Evolutionary conservation across 83 land plant genomes (phyloP), one percentile per base, ranked within the genome.

Genomic region (Picea mariana): DNA sequence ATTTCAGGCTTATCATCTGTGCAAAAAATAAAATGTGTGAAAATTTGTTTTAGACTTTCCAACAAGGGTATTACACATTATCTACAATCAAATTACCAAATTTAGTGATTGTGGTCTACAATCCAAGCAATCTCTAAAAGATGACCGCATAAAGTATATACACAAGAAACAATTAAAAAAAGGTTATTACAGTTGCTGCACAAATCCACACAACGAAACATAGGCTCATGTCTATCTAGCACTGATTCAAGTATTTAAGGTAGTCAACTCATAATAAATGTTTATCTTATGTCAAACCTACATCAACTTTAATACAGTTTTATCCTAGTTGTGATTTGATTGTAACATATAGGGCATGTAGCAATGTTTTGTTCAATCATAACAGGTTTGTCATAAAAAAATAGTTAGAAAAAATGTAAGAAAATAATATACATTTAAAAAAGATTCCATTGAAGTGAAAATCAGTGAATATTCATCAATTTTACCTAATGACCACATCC

Each of bases 401-500:
- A 81, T 6, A 63, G 21, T 40, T n/a, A 73, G 55, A 5, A n/a
- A 52, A 7, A 76, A 3, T 24, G 21, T 5, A 15, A 79, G 16
- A 21, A 34, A 55, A 31, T 69, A 34, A 16, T 0, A 82, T 12
- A 4, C 2, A 6, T 20, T 42, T 62, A 75, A 31, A 82, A 62
- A 34, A 34, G 16, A 63, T 15, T 83, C 38, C 15, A 27, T 34
- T 2, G 18, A 44, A 40, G 6, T 80, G 40, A 84, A n/a, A n/a
- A 52, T 55, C 17, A 49, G 27, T 3, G 15, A 55, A 69, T 6
- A 49, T 23, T 5, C 26, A 60, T 24, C 13, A 52, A 23, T 34
- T 52, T n/a, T 52, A 75, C 86, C 86, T 87, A 83, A 72, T 88
- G 92, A 2, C 92, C 92, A 62, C 90, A 90, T 26, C 82, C 86